phyloP scores from a whole-genome alignment of 805 yeast species.

The Wickerhamiella nectarea region DNA sequence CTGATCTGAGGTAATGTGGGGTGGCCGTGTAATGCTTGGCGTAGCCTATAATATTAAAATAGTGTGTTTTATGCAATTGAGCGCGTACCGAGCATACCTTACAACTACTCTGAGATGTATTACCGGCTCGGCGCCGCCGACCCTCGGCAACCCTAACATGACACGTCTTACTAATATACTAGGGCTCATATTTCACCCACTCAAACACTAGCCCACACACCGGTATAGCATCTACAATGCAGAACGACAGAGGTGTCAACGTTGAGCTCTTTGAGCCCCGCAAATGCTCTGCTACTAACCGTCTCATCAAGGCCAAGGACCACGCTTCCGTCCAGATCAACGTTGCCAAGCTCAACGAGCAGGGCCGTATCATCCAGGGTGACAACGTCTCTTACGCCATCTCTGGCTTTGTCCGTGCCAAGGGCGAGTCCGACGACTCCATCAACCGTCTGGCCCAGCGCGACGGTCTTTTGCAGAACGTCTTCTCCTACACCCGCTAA shows the following conservation, averaged over 20 bases:
- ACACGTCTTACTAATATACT: background rate
- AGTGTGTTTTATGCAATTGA: no score
- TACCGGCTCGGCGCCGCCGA: background rate
- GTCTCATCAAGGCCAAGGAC: slow-evolving; percentile 99
- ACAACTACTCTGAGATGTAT: no score
- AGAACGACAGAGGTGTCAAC: slow-evolving; percentile 99
- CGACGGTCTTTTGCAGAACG: slow-evolving; percentile 91
- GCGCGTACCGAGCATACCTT: no score
- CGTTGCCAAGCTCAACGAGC: slow-evolving; percentile 95
- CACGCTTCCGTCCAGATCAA: slow-evolving; percentile 98
- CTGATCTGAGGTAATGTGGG: no score
- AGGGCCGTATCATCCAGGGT: slow-evolving; percentile 89
- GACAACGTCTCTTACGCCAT: slow-evolving; percentile 89
- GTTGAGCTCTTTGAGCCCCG: slow-evolving; percentile 99
- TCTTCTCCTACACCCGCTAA: slow-evolving; percentile 29
- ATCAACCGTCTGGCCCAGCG: slow-evolving; percentile 98
- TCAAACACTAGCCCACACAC: background rate
- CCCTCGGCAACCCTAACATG: background rate
- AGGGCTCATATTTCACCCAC: background rate
- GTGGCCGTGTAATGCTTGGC: no score
- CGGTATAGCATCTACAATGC: slow-evolving; percentile 40
- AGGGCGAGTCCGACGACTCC: slow-evolving; percentile 99
- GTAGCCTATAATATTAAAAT: no score
- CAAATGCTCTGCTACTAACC: slow-evolving; percentile 99
- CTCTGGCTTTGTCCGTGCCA: slow-evolving; percentile 92